Percentiles rank a stretch among this genome's conserved stretches.
phyloP scores from a whole-genome alignment of 345 rosid species.

The Salix arbutifolia region DNA sequence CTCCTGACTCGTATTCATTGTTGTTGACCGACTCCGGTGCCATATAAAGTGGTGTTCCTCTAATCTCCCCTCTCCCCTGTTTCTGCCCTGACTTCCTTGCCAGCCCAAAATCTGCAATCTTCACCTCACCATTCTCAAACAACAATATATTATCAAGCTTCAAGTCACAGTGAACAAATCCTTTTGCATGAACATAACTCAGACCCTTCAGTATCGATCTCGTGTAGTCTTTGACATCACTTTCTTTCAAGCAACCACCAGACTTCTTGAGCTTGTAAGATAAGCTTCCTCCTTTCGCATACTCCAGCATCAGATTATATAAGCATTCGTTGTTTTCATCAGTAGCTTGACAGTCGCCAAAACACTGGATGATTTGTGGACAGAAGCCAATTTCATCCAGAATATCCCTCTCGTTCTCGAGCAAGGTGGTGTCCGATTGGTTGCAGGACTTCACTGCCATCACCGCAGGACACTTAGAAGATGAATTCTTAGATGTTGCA shows the following conservation, averaged over 20 bases:
- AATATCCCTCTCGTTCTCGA: slow-evolving; percentile 25
- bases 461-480: slow-evolving; percentile 4
- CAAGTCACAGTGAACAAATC: slow-evolving; percentile 34
- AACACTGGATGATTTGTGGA: slow-evolving; percentile 16
- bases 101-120: slow-evolving; percentile 33
- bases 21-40: slow-evolving; percentile 34
- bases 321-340: slow-evolving; percentile 18
- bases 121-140: slow-evolving; percentile 18
- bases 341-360: slow-evolving; percentile 13
- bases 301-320: slow-evolving; percentile 28
- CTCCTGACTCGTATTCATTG: slow-evolving; percentile 20
- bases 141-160: slow-evolving; percentile 32
- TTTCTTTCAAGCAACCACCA: slow-evolving; percentile 22
- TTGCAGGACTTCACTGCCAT: slow-evolving; percentile 33
- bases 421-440: slow-evolving; percentile 9
- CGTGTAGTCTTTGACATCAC: slow-evolving; percentile 7
- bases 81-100: slow-evolving; percentile 20
- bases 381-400: slow-evolving; percentile 11
- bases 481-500: slow-evolving; percentile 6
- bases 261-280: slow-evolving; percentile 12
- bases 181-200: slow-evolving; percentile 23
- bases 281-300: slow-evolving; percentile 28
- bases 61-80: slow-evolving; percentile 11
- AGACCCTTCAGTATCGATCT: slow-evolving; percentile 29
- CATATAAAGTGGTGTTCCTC: slow-evolving; percentile 40